A percentile compares a stretch with the other conserved stretches of the same genome.
phyloP scores from a whole-genome alignment of 257 asterid genomes.

The Anisodus acutangulus region DNA sequence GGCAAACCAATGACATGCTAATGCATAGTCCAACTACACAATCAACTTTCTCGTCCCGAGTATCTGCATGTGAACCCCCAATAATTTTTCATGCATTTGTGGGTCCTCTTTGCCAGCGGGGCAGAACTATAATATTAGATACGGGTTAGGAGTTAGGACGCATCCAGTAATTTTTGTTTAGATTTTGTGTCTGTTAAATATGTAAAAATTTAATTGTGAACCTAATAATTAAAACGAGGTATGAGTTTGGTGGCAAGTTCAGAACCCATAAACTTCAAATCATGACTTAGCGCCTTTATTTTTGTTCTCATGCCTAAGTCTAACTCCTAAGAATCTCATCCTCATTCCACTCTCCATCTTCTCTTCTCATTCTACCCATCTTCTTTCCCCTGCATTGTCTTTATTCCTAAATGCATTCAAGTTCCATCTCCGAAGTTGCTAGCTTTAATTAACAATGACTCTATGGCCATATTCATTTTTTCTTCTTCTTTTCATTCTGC shows the following conservation, averaged over 20 bases:
- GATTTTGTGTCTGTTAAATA: not conserved
- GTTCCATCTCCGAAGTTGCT: not conserved
- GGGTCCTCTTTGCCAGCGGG: slow-evolving; percentile 69
- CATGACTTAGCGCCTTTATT: slow-evolving; percentile 35
- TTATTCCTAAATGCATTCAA: not conserved
- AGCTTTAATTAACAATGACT: not conserved
- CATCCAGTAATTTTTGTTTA: not conserved
- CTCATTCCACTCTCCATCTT: not conserved
- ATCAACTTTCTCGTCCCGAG: slow-evolving; percentile 20
- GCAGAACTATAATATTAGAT: not conserved
- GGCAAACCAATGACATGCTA: slow-evolving; percentile 31
- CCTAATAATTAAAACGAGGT: not conserved
- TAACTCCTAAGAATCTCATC: slow-evolving; percentile 61
- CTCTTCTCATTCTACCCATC: slow-evolving; percentile 14
- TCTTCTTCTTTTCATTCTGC: slow-evolving; percentile 36
- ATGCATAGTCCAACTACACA: not conserved
- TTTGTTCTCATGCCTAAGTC: slow-evolving; percentile 64
- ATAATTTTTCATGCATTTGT: slow-evolving; percentile 93
- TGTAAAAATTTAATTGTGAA: not conserved
- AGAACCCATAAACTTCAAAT: not conserved
- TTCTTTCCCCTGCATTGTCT: not conserved
- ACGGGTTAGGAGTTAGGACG: not conserved
- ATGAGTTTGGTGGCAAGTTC: not conserved
- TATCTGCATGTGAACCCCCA: slow-evolving; percentile 85
- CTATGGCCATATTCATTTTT: slow-evolving; percentile 1